phyloP scores from a whole-genome alignment of 352 stramenopile genomes.

The Halophytophthora batemanensis region DNA sequence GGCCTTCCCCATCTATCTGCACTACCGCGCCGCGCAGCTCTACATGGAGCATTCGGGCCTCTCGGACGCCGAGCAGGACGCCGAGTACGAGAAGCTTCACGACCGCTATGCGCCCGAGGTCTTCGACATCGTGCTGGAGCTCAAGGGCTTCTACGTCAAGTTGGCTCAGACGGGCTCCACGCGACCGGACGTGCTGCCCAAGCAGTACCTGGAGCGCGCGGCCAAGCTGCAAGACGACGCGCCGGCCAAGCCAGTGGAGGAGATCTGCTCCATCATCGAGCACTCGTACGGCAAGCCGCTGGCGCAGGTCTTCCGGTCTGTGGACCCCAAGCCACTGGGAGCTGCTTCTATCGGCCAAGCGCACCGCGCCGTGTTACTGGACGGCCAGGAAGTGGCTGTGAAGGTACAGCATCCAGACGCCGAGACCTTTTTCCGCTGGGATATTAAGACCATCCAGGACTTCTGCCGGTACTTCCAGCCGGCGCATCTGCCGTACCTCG shows the following conservation, averaged over 20 bases:
- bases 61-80: constrained; percentile 50
- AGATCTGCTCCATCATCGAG: constrained; percentile 77
- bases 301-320: constrained; percentile 48
- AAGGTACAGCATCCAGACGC: constrained; percentile 95
- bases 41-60: constrained; percentile 62
- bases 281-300: constrained; percentile 59
- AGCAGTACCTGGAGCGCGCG: constrained; percentile 74
- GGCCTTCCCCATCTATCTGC: constrained; percentile 83
- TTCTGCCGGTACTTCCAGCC: constrained; percentile 95
- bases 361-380: constrained; percentile 67
- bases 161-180: constrained; percentile 80
- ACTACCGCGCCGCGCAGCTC: constrained; percentile 75
- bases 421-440: constrained; percentile 92
- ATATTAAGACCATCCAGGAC: constrained; percentile 96
- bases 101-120: constrained; percentile 71
- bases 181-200: constrained; percentile 74
- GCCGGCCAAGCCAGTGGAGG: constrained; percentile 64
- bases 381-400: constrained; percentile 77
- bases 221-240: constrained; percentile 79
- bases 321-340: constrained; percentile 73
- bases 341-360: constrained; percentile 83
- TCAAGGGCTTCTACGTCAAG: constrained; percentile 90
- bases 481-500: constrained; percentile 90
- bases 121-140: constrained; percentile 78
- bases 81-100: constrained; percentile 73